These are phyloP conservation scores for Cystobasidium tubakii DNA, from an alignment of 768 basidiomycete species.

Conservation along the genomic window DNA sequence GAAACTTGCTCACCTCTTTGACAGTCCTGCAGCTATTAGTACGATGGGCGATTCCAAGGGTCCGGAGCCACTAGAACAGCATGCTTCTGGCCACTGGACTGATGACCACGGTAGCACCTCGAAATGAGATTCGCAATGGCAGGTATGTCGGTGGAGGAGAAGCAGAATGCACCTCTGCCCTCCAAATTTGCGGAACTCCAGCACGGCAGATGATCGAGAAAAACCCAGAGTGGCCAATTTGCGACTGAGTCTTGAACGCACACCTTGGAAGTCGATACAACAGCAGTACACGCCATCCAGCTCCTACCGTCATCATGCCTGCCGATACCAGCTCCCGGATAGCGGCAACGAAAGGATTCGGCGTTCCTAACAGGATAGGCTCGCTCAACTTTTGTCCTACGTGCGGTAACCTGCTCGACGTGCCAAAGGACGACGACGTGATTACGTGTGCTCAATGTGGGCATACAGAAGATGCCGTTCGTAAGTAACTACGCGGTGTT, in stretches of 20 bases:
- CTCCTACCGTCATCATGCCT: neutral
- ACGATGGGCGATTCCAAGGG: too few species aligned
- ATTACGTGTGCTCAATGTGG: slow-evolving; percentile 84
- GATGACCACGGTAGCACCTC: too few species aligned
- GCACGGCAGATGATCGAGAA: too few species aligned
- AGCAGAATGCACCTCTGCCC: too few species aligned
- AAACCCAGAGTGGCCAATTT: neutral
- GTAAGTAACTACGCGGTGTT: too few species aligned
- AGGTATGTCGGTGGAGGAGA: too few species aligned
- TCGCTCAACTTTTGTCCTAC: slow-evolving; percentile 89
- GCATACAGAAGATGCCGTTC: slow-evolving; percentile 76
- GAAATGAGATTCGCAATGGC: too few species aligned
- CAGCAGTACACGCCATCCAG: neutral
- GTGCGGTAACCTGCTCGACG: slow-evolving; percentile 80
- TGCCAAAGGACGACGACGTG: slow-evolving; percentile 70
- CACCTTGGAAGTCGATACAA: neutral
- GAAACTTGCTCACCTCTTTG: too few species aligned
- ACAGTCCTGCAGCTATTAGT: too few species aligned
- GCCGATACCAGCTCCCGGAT: neutral
- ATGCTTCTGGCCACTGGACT: too few species aligned
- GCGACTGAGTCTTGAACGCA: neutral
- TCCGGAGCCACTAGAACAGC: too few species aligned
- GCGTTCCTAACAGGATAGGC: slow-evolving; percentile 55
- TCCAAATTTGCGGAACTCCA: too few species aligned
- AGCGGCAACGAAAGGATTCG: slow-evolving; percentile 11